A percentile compares a stretch with the other conserved stretches of the same genome.
These are phyloP conservation scores for Aspergillus pseudoglaucus DNA, from an alignment of 2,329 filamentous ascomycete species.

Conservation along the genomic window DNA sequence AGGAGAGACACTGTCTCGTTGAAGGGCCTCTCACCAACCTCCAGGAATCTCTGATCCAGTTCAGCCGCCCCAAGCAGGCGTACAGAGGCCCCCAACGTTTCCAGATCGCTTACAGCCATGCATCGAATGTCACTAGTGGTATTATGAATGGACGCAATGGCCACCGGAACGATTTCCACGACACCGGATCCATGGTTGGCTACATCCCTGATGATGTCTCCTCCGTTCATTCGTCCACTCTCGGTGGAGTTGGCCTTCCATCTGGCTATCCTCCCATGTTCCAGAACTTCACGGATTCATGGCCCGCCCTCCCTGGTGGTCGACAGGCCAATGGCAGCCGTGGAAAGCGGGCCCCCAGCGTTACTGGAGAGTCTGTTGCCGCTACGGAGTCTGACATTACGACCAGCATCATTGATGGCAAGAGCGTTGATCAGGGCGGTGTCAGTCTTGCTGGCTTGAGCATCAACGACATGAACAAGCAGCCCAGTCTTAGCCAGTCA, in stretches of 20 bases:
- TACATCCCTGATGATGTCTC: conserved; percentile 97
- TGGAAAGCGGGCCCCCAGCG: conserved; percentile 62
- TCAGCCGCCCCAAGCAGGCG: conserved; percentile 84
- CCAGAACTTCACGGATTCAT: conserved; percentile 81
- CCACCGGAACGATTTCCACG: conserved; percentile 52
- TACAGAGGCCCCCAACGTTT: conserved; percentile 85
- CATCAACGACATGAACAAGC: conserved; percentile 63
- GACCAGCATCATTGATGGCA: conserved; percentile 67
- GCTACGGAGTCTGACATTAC: conserved; percentile 85
- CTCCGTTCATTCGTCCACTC: conserved; percentile 84
- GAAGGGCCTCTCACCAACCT: conserved; percentile 92
- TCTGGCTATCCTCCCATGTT: conserved; percentile 93
- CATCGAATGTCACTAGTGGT: conserved; percentile 52
- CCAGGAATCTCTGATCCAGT: conserved; percentile 91
- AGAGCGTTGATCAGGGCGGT: conserved; percentile 69
- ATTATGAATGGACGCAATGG: conserved; percentile 47
- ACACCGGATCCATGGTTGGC: conserved; percentile 82
- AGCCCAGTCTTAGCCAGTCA: conserved; percentile 69
- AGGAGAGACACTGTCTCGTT: conserved; percentile 90
- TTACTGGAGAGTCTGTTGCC: conserved; percentile 87
- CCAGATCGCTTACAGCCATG: conserved; percentile 69
- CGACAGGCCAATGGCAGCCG: conserved; percentile 61
- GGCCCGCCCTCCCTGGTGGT: conserved; percentile 72
- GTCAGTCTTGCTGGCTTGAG: conserved; percentile 82
- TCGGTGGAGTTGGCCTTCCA: conserved; percentile 75